phyloP scores from a whole-genome alignment of 208 protist species.

The Trypanosoma conorhini region DNA sequence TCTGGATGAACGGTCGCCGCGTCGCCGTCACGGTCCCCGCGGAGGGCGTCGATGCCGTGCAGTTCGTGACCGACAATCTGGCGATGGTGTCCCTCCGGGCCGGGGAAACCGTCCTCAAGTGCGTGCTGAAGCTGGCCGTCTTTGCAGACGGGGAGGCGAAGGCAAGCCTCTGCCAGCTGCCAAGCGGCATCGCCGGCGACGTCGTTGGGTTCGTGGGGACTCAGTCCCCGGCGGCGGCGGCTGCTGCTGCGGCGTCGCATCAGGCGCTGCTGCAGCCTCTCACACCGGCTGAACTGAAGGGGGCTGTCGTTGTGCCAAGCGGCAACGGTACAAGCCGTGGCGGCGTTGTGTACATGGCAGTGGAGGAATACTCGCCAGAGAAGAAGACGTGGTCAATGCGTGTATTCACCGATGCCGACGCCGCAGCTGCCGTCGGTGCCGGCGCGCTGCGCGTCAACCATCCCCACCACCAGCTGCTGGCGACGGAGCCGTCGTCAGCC shows the following conservation, averaged over 20 bases:
- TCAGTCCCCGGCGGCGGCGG: not conserved
- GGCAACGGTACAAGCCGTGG: not conserved
- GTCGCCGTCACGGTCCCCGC: slow-evolving; percentile 32
- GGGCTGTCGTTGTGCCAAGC: slow-evolving; percentile 27
- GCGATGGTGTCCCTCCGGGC: slow-evolving; percentile 18
- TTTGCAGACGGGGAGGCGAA: slow-evolving; percentile 10
- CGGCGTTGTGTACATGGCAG: slow-evolving; percentile 22
- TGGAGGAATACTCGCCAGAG: slow-evolving; percentile 19
- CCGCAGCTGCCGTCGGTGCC: slow-evolving; percentile 14
- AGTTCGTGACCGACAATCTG: slow-evolving; percentile 33
- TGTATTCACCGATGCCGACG: slow-evolving; percentile 14
- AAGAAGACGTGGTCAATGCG: slow-evolving; percentile 24
- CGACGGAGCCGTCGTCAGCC: not conserved
- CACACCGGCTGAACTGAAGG: slow-evolving; percentile 22
- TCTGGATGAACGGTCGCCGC: slow-evolving; percentile 27
- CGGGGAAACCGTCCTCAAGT: slow-evolving; percentile 5
- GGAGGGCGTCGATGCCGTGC: slow-evolving; percentile 13
- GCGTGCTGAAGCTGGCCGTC: slow-evolving; percentile 31
- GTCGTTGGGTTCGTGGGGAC: slow-evolving; percentile 23
- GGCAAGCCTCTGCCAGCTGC: slow-evolving; percentile 30
- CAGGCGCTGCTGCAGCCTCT: slow-evolving; percentile 18
- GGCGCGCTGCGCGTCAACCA: slow-evolving; percentile 4
- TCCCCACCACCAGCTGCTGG: slow-evolving; percentile 15
- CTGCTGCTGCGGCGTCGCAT: too few species aligned
- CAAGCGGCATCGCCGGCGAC: slow-evolving; percentile 15